Conservation (phyloP, 176 grass and related monocot genomes). For the Oryza coarctata region DNA sequence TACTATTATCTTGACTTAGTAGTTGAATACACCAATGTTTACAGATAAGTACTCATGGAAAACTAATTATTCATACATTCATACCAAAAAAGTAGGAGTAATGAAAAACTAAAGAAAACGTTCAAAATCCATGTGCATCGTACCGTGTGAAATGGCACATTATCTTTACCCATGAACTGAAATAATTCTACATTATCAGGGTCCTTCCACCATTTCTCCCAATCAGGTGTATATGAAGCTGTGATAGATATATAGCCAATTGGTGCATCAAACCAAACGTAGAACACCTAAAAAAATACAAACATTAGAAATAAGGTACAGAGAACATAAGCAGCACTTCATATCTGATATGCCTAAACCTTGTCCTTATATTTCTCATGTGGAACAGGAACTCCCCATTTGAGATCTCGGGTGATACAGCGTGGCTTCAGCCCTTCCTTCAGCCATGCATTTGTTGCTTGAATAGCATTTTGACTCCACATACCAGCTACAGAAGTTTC, state of each 20-base stretch:
- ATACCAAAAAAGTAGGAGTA: not conserved
- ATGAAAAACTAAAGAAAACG: slow-evolving; percentile 14
- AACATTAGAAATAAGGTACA: slow-evolving; percentile 10
- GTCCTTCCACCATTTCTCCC: slow-evolving; percentile 99
- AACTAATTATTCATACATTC: not conserved
- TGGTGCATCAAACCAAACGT: slow-evolving; percentile 99
- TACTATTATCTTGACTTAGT: not conserved
- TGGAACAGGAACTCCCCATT: slow-evolving; percentile 97
- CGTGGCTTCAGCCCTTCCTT: slow-evolving; percentile 91
- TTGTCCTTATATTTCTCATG: slow-evolving; percentile 96
- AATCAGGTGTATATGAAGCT: slow-evolving; percentile 89
- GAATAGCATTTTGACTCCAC: slow-evolving; percentile 99
- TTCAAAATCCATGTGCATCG: slow-evolving; percentile 22
- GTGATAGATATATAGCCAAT: slow-evolving; percentile 98
- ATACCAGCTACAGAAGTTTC: slow-evolving; percentile 77
- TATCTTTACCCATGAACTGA: slow-evolving; percentile 99
- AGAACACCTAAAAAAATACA: slow-evolving; percentile 75
- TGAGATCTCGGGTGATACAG: slow-evolving; percentile 98
- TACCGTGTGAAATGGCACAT: slow-evolving; percentile 99
- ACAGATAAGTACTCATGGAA: not conserved
- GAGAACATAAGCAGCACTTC: slow-evolving; percentile 11
- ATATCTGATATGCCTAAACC: slow-evolving; percentile 45
- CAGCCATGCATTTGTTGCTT: slow-evolving; percentile 97
- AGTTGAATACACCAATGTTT: not conserved
- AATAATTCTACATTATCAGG: slow-evolving; percentile 92